Conservation (phyloP, 768 basidiomycete genomes). For the Kwoniella bestiolae region DNA sequence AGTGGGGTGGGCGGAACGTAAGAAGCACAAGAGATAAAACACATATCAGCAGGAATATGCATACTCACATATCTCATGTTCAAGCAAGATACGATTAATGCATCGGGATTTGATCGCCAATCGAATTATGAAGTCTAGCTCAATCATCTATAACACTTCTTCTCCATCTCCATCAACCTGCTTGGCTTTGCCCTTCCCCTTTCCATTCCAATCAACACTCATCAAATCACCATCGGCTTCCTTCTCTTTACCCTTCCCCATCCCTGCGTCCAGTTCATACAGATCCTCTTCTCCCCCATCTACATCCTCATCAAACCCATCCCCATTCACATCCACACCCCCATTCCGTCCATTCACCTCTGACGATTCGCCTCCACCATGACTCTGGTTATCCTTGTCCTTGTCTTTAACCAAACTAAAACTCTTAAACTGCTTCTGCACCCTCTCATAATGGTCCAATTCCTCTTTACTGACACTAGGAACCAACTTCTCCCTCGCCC, state of each 20-base stretch:
- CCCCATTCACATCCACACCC: neutral
- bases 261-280: neutral
- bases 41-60: constrained; percentile 4
- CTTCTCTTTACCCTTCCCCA: neutral
- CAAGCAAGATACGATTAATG: neutral
- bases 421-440: constrained; percentile 68
- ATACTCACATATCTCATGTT: neutral
- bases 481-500: constrained; percentile 66
- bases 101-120: too few species aligned
- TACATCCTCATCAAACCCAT: neutral
- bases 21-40: too few species aligned
- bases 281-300: neutral
- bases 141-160: neutral
- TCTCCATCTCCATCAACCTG: neutral
- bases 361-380: too few species aligned
- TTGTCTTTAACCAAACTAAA: constrained; percentile 54
- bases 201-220: neutral
- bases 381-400: constrained; percentile 53
- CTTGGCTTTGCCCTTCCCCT: constrained; percentile 11
- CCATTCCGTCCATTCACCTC: neutral
- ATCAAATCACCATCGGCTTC: neutral
- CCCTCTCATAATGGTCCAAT: constrained; percentile 77
- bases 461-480: constrained; percentile 72
- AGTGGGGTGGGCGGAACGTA: neutral
- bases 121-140: too few species aligned